Evolutionary conservation across 768 basidiomycete species (phyloP).

Genomic region (Russula earlei): DNA sequence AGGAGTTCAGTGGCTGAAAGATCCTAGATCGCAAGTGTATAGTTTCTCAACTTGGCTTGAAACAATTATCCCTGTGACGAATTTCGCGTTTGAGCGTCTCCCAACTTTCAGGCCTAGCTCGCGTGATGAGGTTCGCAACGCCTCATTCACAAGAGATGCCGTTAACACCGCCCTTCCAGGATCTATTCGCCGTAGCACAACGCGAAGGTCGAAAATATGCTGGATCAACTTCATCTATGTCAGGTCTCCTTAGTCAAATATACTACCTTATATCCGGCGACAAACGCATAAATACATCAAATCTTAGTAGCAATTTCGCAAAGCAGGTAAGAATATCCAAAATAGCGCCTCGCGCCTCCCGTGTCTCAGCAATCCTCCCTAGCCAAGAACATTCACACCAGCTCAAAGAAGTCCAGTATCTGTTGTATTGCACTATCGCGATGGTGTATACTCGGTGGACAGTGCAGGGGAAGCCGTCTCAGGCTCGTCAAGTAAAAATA

Average conservation of each 20-base stretch:
- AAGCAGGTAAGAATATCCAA: conserved; percentile 39
- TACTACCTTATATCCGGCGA: conserved; percentile 80
- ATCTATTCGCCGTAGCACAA: conserved; percentile 53
- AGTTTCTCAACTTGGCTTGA: conserved; percentile 73
- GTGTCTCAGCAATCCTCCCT: not conserved
- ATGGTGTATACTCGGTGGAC: conserved; percentile 64
- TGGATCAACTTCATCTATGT: conserved; percentile 86
- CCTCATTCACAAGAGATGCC: not conserved
- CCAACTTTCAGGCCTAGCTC: conserved; percentile 71
- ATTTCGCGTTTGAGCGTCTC: conserved; percentile 80
- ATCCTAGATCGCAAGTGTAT: conserved; percentile 77
- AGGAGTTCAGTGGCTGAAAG: conserved; percentile 81
- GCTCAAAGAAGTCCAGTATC: conserved; percentile 73
- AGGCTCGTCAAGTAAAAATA: conserved; percentile 45
- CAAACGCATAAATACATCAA: conserved; percentile 51
- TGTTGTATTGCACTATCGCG: conserved; percentile 52
- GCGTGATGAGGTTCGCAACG: conserved; percentile 48
- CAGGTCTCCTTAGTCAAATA: conserved; percentile 74
- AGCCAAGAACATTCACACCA: conserved; percentile 61
- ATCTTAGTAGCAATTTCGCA: conserved; percentile 51
- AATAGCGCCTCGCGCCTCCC: not conserved
- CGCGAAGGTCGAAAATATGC: conserved; percentile 51
- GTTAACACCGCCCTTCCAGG: conserved; percentile 32
- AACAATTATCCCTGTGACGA: conserved; percentile 60
- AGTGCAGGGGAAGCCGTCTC: conserved; percentile 34